Evolutionary conservation across 768 basidiomycete genomes (phyloP).

Genomic region (Gymnopilus junonius): DNA sequence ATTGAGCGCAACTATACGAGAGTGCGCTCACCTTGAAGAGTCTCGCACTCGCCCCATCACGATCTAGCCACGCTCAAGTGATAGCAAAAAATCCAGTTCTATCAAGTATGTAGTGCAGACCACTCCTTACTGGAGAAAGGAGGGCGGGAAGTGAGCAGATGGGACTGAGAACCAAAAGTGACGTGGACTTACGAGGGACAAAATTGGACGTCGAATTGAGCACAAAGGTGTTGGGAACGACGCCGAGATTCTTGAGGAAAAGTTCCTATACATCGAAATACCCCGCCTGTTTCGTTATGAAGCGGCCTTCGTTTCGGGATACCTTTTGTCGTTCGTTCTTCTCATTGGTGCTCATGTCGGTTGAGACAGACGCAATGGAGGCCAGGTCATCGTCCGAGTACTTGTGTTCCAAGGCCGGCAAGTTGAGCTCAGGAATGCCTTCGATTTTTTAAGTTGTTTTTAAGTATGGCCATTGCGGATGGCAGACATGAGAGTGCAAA

Average conservation of each 20-base stretch:
- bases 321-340: neutral
- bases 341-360: neutral
- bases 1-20: neutral
- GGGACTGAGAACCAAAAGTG: neutral
- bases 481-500: too few relatives aligned
- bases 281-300: too few relatives aligned
- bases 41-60: too few relatives aligned
- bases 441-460: too few relatives aligned
- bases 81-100: constrained; percentile 18
- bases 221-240: neutral
- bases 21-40: neutral
- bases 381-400: neutral
- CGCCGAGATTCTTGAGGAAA: neutral
- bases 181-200: constrained; percentile 1
- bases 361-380: neutral
- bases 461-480: too few relatives aligned
- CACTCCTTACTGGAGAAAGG: constrained; percentile 13
- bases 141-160: too few relatives aligned
- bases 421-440: neutral
- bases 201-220: constrained; percentile 4
- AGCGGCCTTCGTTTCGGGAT: neutral
- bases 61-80: too few relatives aligned
- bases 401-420: neutral
- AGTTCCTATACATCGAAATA: neutral
- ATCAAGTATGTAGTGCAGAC: constrained; percentile 14